Percentiles rank a stretch among this genome's conserved stretches.
Conservation (phyloP, 768 basidiomycete genomes). For the Strobilomyces confusus region DNA sequence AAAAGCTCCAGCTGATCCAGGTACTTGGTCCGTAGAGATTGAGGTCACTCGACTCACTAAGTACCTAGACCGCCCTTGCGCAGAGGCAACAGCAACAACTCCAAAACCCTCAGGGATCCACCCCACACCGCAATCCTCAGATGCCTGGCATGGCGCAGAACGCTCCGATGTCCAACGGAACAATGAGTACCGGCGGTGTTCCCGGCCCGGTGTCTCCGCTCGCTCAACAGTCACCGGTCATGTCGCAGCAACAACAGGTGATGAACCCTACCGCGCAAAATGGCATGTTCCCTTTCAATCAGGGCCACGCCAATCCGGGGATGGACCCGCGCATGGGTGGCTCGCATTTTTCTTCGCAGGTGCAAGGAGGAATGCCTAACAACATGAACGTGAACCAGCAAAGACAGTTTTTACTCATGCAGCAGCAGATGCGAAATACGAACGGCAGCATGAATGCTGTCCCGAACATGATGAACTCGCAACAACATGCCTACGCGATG, state of each 20-base stretch:
- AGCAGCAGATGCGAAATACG: conserved; percentile 30
- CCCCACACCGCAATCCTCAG: conserved; percentile 26
- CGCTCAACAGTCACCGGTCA: conserved; percentile 26
- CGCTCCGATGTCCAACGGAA: conserved; percentile 26
- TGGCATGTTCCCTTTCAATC: conserved; percentile 30
- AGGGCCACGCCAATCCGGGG: conserved; percentile 19
- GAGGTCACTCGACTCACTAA: conserved; percentile 4
- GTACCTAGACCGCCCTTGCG: conserved; percentile 13
- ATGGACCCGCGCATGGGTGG: conserved; percentile 32
- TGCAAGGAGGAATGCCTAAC: conserved; percentile 26
- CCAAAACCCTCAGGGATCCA: conserved; percentile 22
- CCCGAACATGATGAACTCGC: conserved; percentile 32
- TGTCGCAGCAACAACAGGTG: conserved; percentile 30
- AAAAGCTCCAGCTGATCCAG: conserved; percentile 52
- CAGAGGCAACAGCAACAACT: conserved; percentile 32
- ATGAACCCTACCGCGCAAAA: conserved; percentile 27
- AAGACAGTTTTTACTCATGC: conserved; percentile 43
- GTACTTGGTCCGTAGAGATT: conserved; percentile 29
- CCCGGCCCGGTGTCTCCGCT: conserved; percentile 30
- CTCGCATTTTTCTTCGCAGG: conserved; percentile 28
- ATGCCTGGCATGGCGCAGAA: conserved; percentile 30
- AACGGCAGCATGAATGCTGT: conserved; percentile 25
- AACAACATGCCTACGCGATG: conserved; percentile 32
- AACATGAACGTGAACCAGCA: conserved; percentile 38
- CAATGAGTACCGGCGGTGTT: conserved; percentile 21